These are phyloP conservation scores for Phaeoacremonium minimum DNA, from an alignment of 2,329 filamentous ascomycete genomes.

Conservation along the genomic window DNA sequence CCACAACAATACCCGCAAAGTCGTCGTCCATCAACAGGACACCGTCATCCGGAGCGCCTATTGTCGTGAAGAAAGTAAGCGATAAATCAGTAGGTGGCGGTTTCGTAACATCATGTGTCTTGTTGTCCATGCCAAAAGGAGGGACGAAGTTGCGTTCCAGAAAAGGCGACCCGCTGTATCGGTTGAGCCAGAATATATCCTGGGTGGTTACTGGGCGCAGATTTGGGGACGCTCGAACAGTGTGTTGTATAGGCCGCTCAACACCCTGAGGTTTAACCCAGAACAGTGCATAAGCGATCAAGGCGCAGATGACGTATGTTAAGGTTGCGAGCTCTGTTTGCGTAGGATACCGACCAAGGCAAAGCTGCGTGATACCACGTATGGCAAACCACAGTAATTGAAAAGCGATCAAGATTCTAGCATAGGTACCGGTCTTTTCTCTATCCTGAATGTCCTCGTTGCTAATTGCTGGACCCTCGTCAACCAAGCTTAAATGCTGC, in stretches of 20 bases:
- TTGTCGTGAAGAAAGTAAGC: not conserved
- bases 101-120: not conserved
- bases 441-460: not conserved
- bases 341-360: not conserved
- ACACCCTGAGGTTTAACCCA: not conserved
- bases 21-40: not conserved
- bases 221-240: not conserved
- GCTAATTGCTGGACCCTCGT: not conserved
- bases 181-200: not conserved
- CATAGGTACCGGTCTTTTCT: not conserved
- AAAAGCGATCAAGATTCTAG: not conserved
- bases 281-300: not conserved
- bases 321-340: not conserved
- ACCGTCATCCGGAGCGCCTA: not conserved
- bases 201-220: not conserved
- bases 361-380: not conserved
- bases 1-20: not conserved
- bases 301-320: not conserved
- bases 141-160: not conserved
- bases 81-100: not conserved
- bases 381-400: not conserved
- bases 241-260: not conserved
- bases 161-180: not conserved
- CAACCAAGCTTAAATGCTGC: not conserved
- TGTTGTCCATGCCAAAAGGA: not conserved